Percentiles rank a stretch among this genome's conserved stretches.
These are phyloP conservation scores for Septoria petroselini DNA, from an alignment of 2,329 filamentous ascomycete genomes.

Conservation along the genomic window DNA sequence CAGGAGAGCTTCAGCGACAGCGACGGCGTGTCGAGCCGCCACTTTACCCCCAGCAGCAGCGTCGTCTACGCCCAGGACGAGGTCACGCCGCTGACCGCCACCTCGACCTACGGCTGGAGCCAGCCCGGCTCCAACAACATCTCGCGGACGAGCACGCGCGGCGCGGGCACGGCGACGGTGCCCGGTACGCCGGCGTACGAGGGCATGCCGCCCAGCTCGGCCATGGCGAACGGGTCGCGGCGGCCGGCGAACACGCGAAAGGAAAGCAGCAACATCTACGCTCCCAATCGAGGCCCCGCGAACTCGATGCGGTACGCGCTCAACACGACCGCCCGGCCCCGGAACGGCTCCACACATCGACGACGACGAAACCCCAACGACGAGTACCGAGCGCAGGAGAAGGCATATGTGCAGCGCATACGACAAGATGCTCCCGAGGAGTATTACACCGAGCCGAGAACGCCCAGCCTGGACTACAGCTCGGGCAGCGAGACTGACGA, in stretches of 20 bases:
- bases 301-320: conserved; percentile 39
- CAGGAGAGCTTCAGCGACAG: conserved; percentile 31
- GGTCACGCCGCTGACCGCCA: conserved; percentile 32
- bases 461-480: conserved; percentile 63
- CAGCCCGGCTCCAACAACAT: conserved; percentile 18
- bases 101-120: conserved; percentile 34
- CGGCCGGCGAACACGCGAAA: conserved; percentile 47
- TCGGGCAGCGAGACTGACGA: conserved; percentile 84
- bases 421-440: conserved; percentile 64
- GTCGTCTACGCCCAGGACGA: conserved; percentile 20
- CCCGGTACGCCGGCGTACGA: conserved; percentile 25
- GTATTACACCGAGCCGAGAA: conserved; percentile 70
- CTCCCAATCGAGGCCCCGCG: conserved; percentile 49
- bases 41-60: conserved; percentile 27
- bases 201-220: conserved; percentile 17
- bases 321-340: conserved; percentile 45
- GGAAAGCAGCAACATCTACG: conserved; percentile 50
- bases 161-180: conserved; percentile 7
- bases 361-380: conserved; percentile 64
- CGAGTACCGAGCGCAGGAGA: conserved; percentile 80
- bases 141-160: conserved; percentile 19
- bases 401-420: conserved; percentile 89
- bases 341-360: conserved; percentile 57
- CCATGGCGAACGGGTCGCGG: conserved; percentile 19
- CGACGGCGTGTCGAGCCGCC: conserved; percentile 28